A percentile compares a stretch with the other conserved stretches of the same genome.
phyloP scores from a whole-genome alignment of 768 basidiomycete species.

The Leucosporidium scottii region DNA sequence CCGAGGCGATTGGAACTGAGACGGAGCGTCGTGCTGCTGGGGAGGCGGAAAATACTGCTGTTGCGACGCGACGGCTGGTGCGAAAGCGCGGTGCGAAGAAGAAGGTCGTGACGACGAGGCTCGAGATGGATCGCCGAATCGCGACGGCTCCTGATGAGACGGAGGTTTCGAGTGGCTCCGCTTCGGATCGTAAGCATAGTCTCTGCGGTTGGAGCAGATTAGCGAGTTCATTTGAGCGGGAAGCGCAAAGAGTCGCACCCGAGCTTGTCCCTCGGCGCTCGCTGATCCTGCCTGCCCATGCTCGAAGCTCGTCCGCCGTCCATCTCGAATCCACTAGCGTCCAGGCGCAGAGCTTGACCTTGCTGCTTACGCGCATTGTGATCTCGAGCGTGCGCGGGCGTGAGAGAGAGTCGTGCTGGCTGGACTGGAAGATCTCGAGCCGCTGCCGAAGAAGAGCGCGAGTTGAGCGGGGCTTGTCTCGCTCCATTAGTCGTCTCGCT shows the following conservation, averaged over 20 bases:
- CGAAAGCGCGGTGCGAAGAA: not conserved
- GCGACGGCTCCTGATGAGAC: not conserved
- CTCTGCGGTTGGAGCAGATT: not conserved
- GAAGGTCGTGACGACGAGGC: not conserved
- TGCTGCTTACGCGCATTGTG: not conserved
- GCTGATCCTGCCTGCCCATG: not conserved
- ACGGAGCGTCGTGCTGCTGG: not conserved
- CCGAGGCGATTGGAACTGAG: not conserved
- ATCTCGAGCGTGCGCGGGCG: not conserved
- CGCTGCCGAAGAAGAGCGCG: not conserved
- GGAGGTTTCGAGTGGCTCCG: not conserved
- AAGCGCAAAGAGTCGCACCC: not conserved
- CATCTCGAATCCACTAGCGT: not conserved
- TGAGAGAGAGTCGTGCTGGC: conserved; percentile 10
- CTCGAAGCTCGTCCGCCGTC: not conserved
- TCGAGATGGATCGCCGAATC: not conserved
- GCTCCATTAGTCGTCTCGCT: no score
- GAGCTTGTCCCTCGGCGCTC: not conserved
- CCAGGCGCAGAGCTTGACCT: not conserved
- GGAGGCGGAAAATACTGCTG: not conserved
- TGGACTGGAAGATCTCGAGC: not conserved
- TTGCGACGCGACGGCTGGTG: not conserved
- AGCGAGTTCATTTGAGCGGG: not conserved
- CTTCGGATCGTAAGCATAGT: not conserved
- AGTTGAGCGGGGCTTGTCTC: not conserved